These are phyloP conservation scores for Nothophoma quercina DNA, from an alignment of 2,329 filamentous ascomycete genomes.

Conservation along the genomic window DNA sequence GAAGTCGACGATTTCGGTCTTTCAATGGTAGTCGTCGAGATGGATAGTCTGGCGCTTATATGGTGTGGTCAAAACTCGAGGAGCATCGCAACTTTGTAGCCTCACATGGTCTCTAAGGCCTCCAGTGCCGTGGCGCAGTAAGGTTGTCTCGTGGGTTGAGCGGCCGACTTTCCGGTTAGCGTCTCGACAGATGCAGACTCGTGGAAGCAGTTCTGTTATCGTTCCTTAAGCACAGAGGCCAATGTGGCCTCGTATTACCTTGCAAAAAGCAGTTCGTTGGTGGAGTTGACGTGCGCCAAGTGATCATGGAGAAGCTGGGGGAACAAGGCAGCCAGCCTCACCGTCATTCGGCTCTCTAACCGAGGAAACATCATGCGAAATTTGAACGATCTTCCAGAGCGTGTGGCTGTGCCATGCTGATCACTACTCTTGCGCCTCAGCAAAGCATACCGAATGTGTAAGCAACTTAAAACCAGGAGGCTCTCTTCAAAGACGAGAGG, in stretches of 20 bases:
- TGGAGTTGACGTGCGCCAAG: slow-evolving; percentile 2
- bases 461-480: too few species aligned
- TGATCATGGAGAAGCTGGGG: neutral
- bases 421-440: neutral
- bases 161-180: slow-evolving; percentile 4
- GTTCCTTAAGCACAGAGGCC: neutral
- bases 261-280: neutral
- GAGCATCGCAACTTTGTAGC: neutral
- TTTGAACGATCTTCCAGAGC: neutral
- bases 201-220: neutral
- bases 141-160: neutral
- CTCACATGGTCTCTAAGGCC: slow-evolving; percentile 11
- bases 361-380: neutral
- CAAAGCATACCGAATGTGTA: too few species aligned
- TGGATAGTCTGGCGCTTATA: neutral
- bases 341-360: neutral
- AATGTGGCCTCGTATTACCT: neutral
- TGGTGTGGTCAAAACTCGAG: too few species aligned
- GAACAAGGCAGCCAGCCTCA: neutral
- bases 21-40: neutral
- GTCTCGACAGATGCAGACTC: neutral
- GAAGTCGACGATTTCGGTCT: neutral
- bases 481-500: too few species aligned
- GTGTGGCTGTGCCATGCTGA: neutral
- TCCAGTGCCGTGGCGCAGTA: slow-evolving; percentile 10